Evolutionary conservation across 768 basidiomycete genomes (phyloP).

Genomic region (Clitopilus hobsonii): DNA sequence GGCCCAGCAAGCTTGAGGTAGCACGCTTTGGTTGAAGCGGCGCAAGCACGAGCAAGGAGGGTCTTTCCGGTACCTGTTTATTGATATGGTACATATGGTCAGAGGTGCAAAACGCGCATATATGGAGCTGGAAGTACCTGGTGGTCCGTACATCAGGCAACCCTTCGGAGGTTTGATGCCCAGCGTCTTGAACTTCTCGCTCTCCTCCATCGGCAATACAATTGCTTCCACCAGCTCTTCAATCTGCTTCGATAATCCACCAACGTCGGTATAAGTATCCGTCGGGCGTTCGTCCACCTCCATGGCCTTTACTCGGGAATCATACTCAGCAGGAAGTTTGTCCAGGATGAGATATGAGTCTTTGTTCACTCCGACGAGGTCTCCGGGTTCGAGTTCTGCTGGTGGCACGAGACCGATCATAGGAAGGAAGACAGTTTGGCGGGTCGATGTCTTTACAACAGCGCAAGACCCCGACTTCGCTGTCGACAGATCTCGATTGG

Average conservation of each 20-base stretch:
- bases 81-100: slow-evolving; percentile 3
- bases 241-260: slow-evolving; percentile 98
- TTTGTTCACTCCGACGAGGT: slow-evolving; percentile 98
- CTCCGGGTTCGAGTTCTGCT: slow-evolving; percentile 83
- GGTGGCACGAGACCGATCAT: slow-evolving; percentile 96
- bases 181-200: slow-evolving; percentile 97
- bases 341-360: slow-evolving; percentile 97
- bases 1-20: slow-evolving; percentile 98
- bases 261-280: slow-evolving; percentile 95
- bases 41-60: slow-evolving; percentile 94
- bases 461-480: slow-evolving; percentile 97
- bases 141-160: slow-evolving; percentile 97
- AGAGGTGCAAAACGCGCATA: not conserved
- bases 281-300: slow-evolving; percentile 98
- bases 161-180: slow-evolving; percentile 98
- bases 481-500: slow-evolving; percentile 93
- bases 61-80: slow-evolving; percentile 97
- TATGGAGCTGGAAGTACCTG: slow-evolving; percentile 50
- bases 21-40: slow-evolving; percentile 96
- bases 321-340: slow-evolving; percentile 93
- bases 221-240: slow-evolving; percentile 98
- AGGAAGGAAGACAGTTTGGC: slow-evolving; percentile 97
- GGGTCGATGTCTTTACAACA: slow-evolving; percentile 97
- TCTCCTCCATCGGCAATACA: slow-evolving; percentile 97
- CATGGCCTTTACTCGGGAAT: slow-evolving; percentile 99